These are phyloP conservation scores for Phytomonas serpens DNA, from an alignment of 208 protist species.

Conservation along the genomic window DNA sequence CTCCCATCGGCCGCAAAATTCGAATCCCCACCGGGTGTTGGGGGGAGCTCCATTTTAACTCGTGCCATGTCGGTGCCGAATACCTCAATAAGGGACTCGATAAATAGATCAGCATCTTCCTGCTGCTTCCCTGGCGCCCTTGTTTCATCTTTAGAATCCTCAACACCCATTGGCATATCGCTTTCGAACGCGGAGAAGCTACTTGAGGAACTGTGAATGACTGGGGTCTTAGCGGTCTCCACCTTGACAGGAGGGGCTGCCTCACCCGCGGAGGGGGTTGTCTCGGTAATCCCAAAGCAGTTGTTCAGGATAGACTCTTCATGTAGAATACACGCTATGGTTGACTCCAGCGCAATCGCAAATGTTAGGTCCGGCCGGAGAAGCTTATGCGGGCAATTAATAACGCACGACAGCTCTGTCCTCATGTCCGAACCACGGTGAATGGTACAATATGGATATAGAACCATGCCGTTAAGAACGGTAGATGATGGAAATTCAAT, in stretches of 20 bases:
- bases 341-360: conserved; percentile 66
- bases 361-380: conserved; percentile 71
- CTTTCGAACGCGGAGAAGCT: not conserved
- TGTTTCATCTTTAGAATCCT: not conserved
- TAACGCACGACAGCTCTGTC: conserved; percentile 25
- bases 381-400: conserved; percentile 19
- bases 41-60: not conserved
- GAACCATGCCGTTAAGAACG: conserved; percentile 27
- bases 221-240: conserved; percentile 17
- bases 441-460: conserved; percentile 37
- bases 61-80: not conserved
- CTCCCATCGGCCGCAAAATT: not conserved
- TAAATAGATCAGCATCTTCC: conserved; percentile 1
- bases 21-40: not conserved
- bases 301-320: conserved; percentile 55
- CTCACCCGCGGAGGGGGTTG: conserved; percentile 12
- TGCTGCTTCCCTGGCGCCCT: not conserved
- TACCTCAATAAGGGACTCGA: not conserved
- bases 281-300: conserved; percentile 60
- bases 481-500: conserved; percentile 40
- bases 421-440: conserved; percentile 31
- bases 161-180: not conserved
- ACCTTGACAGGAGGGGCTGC: conserved; percentile 11
- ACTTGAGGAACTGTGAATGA: conserved; percentile 1
- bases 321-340: conserved; percentile 42